phyloP scores from a whole-genome alignment of 768 basidiomycete species.

The Mycena olivaceomarginata region DNA sequence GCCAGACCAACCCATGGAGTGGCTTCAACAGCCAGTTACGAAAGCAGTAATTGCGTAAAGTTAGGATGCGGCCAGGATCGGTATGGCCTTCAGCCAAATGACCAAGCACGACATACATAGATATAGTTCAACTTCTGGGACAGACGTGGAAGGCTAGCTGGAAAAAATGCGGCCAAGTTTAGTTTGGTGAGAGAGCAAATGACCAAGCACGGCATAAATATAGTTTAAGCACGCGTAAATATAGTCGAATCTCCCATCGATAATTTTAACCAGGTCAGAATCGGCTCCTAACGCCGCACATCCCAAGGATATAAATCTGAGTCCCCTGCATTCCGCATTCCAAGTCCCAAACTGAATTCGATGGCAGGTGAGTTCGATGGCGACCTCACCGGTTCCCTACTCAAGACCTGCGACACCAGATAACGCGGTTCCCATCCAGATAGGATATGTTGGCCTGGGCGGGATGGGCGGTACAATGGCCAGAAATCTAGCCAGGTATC shows the following conservation, averaged over 20 bases:
- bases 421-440: not conserved
- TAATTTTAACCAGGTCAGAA: constrained; percentile 1
- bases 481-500: not conserved
- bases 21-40: too few species aligned
- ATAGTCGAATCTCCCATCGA: not conserved
- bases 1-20: too few species aligned
- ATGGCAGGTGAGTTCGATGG: not conserved
- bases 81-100: not conserved
- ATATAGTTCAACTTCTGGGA: not conserved
- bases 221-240: not conserved
- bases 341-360: not conserved
- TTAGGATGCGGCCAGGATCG: too few species aligned
- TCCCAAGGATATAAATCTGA: not conserved
- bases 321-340: not conserved
- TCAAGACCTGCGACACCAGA: too few species aligned
- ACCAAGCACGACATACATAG: not conserved
- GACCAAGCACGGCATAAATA: not conserved
- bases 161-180: not conserved
- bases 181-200: not conserved
- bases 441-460: not conserved
- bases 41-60: too few species aligned
- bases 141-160: not conserved
- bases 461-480: constrained; percentile 6
- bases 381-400: not conserved
- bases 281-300: not conserved